These are phyloP conservation scores for Penicillium roqueforti DNA, from an alignment of 495 filamentous ascomycete genomes.

Conservation along the genomic window DNA sequence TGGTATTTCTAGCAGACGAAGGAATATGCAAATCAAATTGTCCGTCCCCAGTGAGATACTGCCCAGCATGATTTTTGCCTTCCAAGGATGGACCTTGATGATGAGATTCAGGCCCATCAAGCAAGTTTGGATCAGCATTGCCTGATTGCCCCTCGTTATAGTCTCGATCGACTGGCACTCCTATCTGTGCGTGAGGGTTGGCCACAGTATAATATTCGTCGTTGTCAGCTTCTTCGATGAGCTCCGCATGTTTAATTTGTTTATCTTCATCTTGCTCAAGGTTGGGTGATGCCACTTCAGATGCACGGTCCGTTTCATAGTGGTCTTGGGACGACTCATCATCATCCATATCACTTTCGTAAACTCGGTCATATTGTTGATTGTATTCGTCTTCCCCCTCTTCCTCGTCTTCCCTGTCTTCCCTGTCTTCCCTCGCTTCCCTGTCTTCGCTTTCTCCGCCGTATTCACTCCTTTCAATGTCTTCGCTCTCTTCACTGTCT, in stretches of 20 bases:
- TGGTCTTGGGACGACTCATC: conserved; percentile 15
- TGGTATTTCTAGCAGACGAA: neutral
- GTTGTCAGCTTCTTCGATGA: conserved; percentile 1
- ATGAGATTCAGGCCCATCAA: neutral
- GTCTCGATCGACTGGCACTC: neutral
- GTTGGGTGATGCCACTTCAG: neutral
- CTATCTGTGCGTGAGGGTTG: neutral
- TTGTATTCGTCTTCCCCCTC: conserved; percentile 3
- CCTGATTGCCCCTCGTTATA: neutral
- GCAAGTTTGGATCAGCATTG: neutral
- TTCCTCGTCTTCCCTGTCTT: conserved; percentile 9
- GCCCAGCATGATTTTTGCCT: neutral
- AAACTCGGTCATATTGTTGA: conserved; percentile 9
- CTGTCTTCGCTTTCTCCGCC: conserved; percentile 6
- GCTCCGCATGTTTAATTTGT: neutral
- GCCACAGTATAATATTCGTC: neutral
- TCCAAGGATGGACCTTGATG: neutral
- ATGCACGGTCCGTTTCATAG: neutral
- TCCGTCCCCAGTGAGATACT: neutral
- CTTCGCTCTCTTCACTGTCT: conserved; percentile 7
- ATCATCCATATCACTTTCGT: conserved; percentile 19
- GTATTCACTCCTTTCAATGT: too few species aligned
- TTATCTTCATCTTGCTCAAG: conserved; percentile 6
- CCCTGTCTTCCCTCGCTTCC: conserved; percentile 9
- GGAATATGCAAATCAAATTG: neutral